Evolutionary conservation across 73 alveolate genomes (phyloP), one percentile per base, ranked within the genome.

Genomic region (Stentor roeselii): DNA sequence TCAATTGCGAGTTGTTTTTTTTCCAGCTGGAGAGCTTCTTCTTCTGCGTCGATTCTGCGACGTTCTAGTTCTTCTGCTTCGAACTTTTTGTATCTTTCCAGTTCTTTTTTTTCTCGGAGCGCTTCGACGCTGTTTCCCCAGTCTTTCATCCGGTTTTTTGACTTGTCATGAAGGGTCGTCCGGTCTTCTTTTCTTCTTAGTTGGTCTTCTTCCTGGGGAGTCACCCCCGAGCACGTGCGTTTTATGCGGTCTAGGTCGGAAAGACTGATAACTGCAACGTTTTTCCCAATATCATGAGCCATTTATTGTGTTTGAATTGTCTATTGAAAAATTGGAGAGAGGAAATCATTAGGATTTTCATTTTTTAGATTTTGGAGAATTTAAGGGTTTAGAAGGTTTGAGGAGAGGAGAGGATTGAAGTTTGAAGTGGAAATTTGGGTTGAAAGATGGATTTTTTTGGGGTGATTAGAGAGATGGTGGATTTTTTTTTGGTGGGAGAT

Each of bases 111-210:
- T 87, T 88, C 87, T 3, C 96, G 78, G 34, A 88, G 50, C 3
- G 94, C 96, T 36, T 91, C 89, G 36, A 88, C 91, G 39, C 92
- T 88, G 58, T 88, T 88, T 21, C 94, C 94, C 96, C 96, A 91
- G 61, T 88, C 77, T 74, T 60, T 36, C 60, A 88, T 88, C 60
- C 96, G 87, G 41, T 80, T 85, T 75, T 86, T 86, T 31, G 96
- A 91, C 86, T 91, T 91, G 32, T 90, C 92, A 50, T 87, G 86
- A 35, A 90, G 89, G 3, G 42, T 75, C 75, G n/a, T 6, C 30
- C 90, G 21, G 37, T 50, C 83, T 78, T 41, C 61, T 67, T 75
- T 86, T 32, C 86, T 67, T 21, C n/a, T 21, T 40, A 27, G n/a
- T 34, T 67, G 80, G 2, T 67, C 80, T 67, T 67, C 41, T 67